Conservation (phyloP, 176 grass and related monocot genomes). For the Triticum monococcum region DNA sequence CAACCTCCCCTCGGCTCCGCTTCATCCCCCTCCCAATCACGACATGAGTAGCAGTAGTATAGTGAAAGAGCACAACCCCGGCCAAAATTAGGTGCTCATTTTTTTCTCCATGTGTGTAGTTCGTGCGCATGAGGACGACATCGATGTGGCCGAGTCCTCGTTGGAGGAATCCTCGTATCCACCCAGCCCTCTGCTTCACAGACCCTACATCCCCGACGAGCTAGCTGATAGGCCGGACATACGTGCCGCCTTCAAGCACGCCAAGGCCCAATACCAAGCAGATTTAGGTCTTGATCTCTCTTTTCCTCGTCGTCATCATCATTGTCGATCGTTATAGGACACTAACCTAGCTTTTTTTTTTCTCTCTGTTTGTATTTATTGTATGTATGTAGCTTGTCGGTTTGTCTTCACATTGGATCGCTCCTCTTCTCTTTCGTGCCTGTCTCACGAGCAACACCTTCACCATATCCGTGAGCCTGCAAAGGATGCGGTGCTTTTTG, state of each 20-base stretch:
- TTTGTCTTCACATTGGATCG: not conserved
- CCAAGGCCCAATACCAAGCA: not conserved
- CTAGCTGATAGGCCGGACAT: not conserved
- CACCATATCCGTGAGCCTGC: not conserved
- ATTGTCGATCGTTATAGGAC: too few relatives aligned
- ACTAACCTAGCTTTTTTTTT: too few relatives aligned
- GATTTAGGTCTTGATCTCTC: not conserved
- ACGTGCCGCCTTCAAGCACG: not conserved
- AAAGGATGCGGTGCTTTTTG: not conserved
- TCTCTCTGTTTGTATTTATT: too few relatives aligned
- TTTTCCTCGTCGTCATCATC: too few relatives aligned
- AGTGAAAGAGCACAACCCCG: too few relatives aligned
- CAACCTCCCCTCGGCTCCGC: too few relatives aligned
- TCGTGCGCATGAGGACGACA: not conserved
- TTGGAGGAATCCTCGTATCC: not conserved
- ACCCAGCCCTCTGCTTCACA: conserved; percentile 4
- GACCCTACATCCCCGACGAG: not conserved
- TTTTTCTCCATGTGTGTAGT: not conserved
- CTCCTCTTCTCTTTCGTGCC: not conserved
- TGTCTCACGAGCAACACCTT: not conserved
- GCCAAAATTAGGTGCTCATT: not conserved
- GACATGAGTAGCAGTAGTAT: not conserved
- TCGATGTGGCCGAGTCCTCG: not conserved
- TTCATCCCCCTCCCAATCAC: too few relatives aligned
- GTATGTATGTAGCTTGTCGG: not conserved